phyloP scores from a whole-genome alignment of 1,139 yeast genomes.

The Candida freyschussii region DNA sequence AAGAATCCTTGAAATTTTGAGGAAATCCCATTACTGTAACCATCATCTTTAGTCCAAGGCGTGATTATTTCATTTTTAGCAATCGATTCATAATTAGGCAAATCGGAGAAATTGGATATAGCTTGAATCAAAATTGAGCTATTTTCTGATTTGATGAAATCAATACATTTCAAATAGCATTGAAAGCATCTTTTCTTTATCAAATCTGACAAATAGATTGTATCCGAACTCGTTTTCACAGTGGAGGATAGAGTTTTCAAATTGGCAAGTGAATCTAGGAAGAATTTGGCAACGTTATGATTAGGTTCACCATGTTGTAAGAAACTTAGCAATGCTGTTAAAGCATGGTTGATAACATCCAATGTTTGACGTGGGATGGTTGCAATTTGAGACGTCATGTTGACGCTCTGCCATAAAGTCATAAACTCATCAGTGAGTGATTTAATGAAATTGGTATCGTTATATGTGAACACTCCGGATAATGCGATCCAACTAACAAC shows the following conservation, averaged over 20 bases:
- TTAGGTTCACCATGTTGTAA: constrained; percentile 32
- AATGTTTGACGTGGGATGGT: constrained; percentile 29
- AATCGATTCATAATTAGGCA: constrained; percentile 23
- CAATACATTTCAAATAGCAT: constrained; percentile 37
- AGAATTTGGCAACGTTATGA: constrained; percentile 37
- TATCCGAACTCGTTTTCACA: constrained; percentile 22
- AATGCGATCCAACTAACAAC: constrained; percentile 68
- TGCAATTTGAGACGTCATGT: constrained; percentile 21
- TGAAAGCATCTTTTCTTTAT: constrained; percentile 41
- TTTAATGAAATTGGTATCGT: constrained; percentile 55
- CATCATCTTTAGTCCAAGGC: constrained; percentile 32
- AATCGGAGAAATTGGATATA: constrained; percentile 40
- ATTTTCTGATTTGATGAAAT: constrained; percentile 38
- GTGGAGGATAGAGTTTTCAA: constrained; percentile 31
- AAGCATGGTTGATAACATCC: constrained; percentile 43
- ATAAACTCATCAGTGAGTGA: constrained; percentile 29
- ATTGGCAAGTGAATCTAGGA: constrained; percentile 40
- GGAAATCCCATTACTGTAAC: constrained; percentile 39
- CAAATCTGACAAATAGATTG: constrained; percentile 10
- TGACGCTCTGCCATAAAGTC: constrained; percentile 27
- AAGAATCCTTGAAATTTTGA: constrained; percentile 34
- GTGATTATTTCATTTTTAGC: constrained; percentile 21
- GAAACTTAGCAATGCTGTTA: constrained; percentile 42
- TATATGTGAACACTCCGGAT: constrained; percentile 68
- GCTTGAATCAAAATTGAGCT: constrained; percentile 41